These are phyloP conservation scores for Ogataea minuta DNA, from an alignment of 805 yeast genomes.

Conservation along the genomic window DNA sequence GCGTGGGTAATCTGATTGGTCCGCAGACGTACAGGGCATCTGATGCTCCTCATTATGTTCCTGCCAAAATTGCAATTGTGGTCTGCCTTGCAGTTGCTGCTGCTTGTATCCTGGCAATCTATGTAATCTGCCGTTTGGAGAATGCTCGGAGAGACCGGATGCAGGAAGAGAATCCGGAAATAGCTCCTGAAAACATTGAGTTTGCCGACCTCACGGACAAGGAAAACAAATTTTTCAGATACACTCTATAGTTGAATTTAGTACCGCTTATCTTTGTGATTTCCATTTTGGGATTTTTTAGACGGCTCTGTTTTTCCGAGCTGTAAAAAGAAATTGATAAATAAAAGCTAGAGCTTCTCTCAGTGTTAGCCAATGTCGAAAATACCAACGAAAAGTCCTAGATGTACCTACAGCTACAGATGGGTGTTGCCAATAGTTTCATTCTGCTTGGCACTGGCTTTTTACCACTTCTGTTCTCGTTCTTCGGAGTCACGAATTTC, in stretches of 20 bases:
- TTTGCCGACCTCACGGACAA: slow-evolving; percentile 43
- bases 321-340: too few relatives aligned
- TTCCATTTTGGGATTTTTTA: background rate
- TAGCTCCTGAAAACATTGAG: slow-evolving; percentile 24
- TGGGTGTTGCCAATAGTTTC: too few relatives aligned
- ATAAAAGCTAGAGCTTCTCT: too few relatives aligned
- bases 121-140: slow-evolving; percentile 33
- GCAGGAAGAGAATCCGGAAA: slow-evolving; percentile 21
- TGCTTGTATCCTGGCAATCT: slow-evolving; percentile 8
- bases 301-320: too few relatives aligned
- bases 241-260: slow-evolving; percentile 27
- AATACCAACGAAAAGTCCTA: too few relatives aligned
- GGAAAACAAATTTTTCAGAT: slow-evolving; percentile 55
- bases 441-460: too few relatives aligned
- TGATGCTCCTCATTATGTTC: slow-evolving; percentile 46
- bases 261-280: slow-evolving; percentile 1
- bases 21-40: slow-evolving; percentile 63
- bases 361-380: too few relatives aligned
- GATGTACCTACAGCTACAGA: too few relatives aligned
- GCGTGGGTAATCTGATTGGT: slow-evolving; percentile 41
- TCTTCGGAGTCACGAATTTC: too few relatives aligned
- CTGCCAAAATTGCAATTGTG: slow-evolving; percentile 39
- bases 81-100: slow-evolving; percentile 38
- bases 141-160: slow-evolving; percentile 43
- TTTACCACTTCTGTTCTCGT: too few relatives aligned